phyloP scores from a whole-genome alignment of 2,329 filamentous ascomycete genomes.

The Ceratocystis colombiana region DNA sequence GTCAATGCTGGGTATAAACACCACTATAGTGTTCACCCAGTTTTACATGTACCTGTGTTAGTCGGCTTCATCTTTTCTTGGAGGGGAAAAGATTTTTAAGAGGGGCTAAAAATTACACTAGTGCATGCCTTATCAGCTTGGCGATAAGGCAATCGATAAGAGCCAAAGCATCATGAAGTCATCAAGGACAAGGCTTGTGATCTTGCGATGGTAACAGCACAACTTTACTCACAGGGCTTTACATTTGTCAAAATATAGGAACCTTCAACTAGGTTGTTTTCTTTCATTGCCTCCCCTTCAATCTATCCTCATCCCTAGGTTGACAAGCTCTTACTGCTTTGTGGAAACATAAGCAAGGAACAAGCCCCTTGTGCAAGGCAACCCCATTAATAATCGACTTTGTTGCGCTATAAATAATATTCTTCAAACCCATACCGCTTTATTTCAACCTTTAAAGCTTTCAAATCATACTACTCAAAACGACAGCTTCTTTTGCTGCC shows the following conservation, averaged over 20 bases:
- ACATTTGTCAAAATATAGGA: background rate
- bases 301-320: too few species aligned
- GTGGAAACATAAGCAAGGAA: too few species aligned
- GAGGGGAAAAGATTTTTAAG: constrained; percentile 26
- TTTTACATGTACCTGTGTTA: background rate
- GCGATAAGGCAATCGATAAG: constrained; percentile 14
- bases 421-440: background rate
- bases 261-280: background rate
- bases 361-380: constrained; percentile 1
- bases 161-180: constrained; percentile 12
- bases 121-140: background rate
- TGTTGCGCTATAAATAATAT: background rate
- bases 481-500: background rate
- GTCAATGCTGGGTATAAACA: constrained; percentile 1
- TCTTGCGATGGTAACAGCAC: too few species aligned
- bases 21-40: background rate
- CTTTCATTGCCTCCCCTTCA: background rate
- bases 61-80: constrained; percentile 10
- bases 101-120: constrained; percentile 28
- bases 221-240: too few species aligned
- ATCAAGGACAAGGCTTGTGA: background rate
- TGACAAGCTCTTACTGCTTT: too few species aligned
- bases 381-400: constrained; percentile 19
- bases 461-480: too few species aligned
- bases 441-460: too few species aligned